Conservation (phyloP, 495 filamentous ascomycete genomes). For the Lepraria neglecta region DNA sequence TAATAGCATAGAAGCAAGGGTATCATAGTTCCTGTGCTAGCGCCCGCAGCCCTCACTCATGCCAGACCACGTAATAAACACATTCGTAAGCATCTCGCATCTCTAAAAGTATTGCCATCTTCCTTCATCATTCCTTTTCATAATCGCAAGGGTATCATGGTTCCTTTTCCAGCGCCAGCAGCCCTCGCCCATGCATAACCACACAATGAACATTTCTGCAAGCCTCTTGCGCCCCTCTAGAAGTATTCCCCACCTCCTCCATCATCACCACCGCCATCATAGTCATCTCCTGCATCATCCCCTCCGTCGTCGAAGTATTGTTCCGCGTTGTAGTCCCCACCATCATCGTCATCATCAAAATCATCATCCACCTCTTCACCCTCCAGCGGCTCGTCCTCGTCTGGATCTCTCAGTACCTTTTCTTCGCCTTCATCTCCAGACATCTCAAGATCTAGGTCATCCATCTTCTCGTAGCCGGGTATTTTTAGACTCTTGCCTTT, state of each 20-base stretch:
- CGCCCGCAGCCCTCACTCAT: neutral
- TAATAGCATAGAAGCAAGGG: neutral
- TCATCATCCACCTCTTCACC: constrained; percentile 53
- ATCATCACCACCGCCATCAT: constrained; percentile 42
- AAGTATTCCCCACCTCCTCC: constrained; percentile 42
- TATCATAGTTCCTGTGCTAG: neutral
- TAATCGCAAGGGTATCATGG: constrained; percentile 11
- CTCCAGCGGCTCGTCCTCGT: constrained; percentile 35
- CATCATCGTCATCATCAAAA: constrained; percentile 52
- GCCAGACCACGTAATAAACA: neutral
- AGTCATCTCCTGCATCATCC: constrained; percentile 49
- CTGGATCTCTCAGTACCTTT: constrained; percentile 42
- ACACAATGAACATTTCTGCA: neutral
- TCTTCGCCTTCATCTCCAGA: constrained; percentile 15
- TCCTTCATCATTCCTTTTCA: neutral
- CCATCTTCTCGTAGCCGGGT: neutral
- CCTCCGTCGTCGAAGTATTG: constrained; percentile 60
- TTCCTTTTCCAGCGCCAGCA: neutral
- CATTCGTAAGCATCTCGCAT: too few species aligned
- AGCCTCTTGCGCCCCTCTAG: neutral
- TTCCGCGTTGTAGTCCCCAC: constrained; percentile 58
- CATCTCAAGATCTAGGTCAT: constrained; percentile 1
- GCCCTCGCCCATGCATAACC: neutral
- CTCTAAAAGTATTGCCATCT: neutral
- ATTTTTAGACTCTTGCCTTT: constrained; percentile 27